Evolutionary conservation across 2,329 filamentous ascomycete species (phyloP).

Genomic region (Zarea fungicola): DNA sequence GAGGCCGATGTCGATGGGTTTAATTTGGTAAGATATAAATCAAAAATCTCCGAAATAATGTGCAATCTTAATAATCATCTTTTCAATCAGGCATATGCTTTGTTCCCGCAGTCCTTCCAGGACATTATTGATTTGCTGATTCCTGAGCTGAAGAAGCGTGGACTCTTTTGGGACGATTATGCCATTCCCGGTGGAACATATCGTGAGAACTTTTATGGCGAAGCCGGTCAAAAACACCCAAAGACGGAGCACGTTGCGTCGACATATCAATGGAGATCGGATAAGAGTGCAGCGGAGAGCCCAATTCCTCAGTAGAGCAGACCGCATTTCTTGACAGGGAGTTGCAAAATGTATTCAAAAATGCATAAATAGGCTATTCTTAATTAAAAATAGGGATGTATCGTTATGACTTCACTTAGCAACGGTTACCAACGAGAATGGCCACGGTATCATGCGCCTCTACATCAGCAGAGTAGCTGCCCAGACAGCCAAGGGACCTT

Average conservation of each 20-base stretch:
- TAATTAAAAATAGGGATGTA: too few species aligned
- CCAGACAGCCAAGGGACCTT: conserved; percentile 31
- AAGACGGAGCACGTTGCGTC: conserved; percentile 34
- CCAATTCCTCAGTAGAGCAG: neutral
- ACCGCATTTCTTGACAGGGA: too few species aligned
- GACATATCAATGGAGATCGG: conserved; percentile 33
- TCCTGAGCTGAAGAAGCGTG: conserved; percentile 55
- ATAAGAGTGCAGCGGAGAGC: neutral
- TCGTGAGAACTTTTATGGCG: conserved; percentile 9
- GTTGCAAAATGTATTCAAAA: too few species aligned
- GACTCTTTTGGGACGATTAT: conserved; percentile 50
- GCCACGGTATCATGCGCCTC: conserved; percentile 31
- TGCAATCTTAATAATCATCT: too few species aligned
- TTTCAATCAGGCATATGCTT: conserved; percentile 19
- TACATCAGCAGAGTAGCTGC: conserved; percentile 24
- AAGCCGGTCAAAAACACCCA: conserved; percentile 18
- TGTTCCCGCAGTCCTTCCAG: conserved; percentile 56
- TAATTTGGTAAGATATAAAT: conserved; percentile 20
- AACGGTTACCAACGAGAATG: conserved; percentile 15
- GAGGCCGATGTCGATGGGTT: conserved; percentile 61
- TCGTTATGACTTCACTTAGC: neutral
- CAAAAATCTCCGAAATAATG: too few species aligned
- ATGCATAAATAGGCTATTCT: too few species aligned
- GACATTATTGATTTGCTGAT: conserved; percentile 61
- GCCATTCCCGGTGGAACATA: conserved; percentile 36